These are phyloP conservation scores for Penicillium manginii DNA, from an alignment of 495 filamentous ascomycete species.

Conservation along the genomic window DNA sequence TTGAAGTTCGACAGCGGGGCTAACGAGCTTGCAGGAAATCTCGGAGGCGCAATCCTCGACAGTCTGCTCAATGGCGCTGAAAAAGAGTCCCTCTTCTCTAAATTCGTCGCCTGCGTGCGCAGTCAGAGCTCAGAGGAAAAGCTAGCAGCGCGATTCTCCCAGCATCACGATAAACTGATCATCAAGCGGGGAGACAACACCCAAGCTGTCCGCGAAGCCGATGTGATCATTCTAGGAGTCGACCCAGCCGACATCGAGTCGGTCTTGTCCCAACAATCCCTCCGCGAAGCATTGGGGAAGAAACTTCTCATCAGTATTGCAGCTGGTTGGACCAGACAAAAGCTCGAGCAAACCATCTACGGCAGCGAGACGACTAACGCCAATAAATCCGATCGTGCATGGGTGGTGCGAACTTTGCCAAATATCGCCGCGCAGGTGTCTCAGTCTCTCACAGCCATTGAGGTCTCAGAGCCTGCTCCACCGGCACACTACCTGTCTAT, in stretches of 20 bases:
- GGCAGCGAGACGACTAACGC: constrained; percentile 19
- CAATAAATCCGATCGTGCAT: constrained; percentile 21
- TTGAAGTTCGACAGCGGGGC: constrained; percentile 2
- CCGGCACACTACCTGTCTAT: constrained; percentile 29
- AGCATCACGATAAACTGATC: constrained; percentile 18
- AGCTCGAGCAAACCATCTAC: constrained; percentile 36
- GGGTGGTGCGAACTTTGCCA: constrained; percentile 42
- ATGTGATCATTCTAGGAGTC: constrained; percentile 38
- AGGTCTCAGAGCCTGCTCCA: constrained; percentile 30
- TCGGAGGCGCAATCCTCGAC: constrained; percentile 42
- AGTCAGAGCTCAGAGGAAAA: constrained; percentile 28
- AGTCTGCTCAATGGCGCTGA: constrained; percentile 27
- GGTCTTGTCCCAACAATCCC: constrained; percentile 26
- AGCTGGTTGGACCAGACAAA: constrained; percentile 42
- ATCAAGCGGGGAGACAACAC: constrained; percentile 24
- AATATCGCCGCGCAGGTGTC: constrained; percentile 45
- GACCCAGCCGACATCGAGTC: constrained; percentile 36
- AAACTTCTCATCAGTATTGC: constrained; percentile 49
- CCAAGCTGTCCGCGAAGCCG: constrained; percentile 23
- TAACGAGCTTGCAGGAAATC: constrained; percentile 32
- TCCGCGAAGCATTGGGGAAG: constrained; percentile 26
- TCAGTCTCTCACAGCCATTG: constrained; percentile 43
- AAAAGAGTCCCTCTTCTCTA: constrained; percentile 24
- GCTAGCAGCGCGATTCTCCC: constrained; percentile 20
- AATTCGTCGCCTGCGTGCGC: constrained; percentile 39